These are phyloP conservation scores for Euptelea pleiosperma DNA, from an alignment of 164 flowering plant genomes.

Conservation along the genomic window DNA sequence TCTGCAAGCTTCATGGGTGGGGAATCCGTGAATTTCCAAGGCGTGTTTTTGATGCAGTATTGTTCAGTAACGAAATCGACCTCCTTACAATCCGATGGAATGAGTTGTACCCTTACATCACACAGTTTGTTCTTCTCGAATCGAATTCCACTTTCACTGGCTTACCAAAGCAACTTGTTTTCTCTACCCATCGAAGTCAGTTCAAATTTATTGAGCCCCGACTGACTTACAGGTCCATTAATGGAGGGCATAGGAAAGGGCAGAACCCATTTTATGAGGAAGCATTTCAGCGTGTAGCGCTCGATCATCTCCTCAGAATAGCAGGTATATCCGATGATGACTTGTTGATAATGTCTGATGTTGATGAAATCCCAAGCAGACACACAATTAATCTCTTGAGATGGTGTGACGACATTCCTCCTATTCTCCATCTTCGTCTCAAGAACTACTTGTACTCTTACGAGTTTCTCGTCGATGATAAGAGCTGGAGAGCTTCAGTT, in stretches of 20 bases:
- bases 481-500: conserved; percentile 84
- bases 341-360: conserved; percentile 73
- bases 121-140: conserved; percentile 79
- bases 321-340: conserved; percentile 85
- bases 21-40: conserved; percentile 70
- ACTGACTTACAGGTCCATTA: conserved; percentile 65
- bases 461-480: conserved; percentile 68
- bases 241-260: conserved; percentile 58
- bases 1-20: conserved; percentile 90
- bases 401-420: conserved; percentile 77
- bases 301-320: conserved; percentile 64
- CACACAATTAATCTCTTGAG: conserved; percentile 79
- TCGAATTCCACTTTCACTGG: conserved; percentile 89
- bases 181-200: conserved; percentile 39
- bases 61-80: conserved; percentile 80
- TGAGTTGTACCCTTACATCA: conserved; percentile 68
- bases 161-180: conserved; percentile 54
- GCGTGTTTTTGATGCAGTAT: conserved; percentile 80
- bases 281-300: conserved; percentile 74
- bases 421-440: conserved; percentile 62
- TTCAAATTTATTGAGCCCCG: conserved; percentile 69
- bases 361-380: conserved; percentile 78
- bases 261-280: conserved; percentile 86
- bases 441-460: conserved; percentile 75
- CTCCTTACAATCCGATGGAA: conserved; percentile 67